phyloP scores from a whole-genome alignment of 2,329 filamentous ascomycete genomes.

The Penicillium hordei region DNA sequence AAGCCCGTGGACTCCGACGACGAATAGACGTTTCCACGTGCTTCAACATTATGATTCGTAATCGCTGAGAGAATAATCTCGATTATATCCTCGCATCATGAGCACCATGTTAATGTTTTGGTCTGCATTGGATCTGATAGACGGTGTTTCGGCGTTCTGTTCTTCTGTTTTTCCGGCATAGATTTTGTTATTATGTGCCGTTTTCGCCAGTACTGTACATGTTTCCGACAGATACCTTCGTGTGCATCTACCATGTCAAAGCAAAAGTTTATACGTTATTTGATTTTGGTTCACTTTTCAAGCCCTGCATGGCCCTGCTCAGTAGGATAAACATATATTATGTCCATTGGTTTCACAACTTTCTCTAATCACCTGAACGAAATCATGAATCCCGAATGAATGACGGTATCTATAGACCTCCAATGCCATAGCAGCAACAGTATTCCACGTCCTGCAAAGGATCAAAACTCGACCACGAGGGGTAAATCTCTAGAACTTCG shows the following conservation, averaged over 20 bases:
- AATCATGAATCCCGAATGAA: background rate
- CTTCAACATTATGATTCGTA: conserved; percentile 21
- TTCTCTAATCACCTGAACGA: background rate
- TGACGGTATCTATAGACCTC: background rate
- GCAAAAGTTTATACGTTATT: conserved; percentile 9
- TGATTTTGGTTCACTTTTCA: background rate
- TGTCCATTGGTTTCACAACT: background rate
- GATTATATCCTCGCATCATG: conserved; percentile 21
- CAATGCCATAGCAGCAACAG: background rate
- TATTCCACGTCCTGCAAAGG: background rate
- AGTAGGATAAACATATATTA: background rate
- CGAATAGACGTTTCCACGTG: conserved; percentile 47
- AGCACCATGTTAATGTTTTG: conserved; percentile 20
- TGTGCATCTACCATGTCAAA: conserved; percentile 7
- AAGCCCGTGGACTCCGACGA: conserved; percentile 76
- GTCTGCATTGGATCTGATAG: conserved; percentile 27
- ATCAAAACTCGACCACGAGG: conserved; percentile 31
- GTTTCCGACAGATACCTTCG: conserved; percentile 8
- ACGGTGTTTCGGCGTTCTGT: conserved; percentile 22
- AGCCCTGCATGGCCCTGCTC: background rate
- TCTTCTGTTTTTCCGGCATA: background rate
- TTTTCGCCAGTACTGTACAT: conserved; percentile 11
- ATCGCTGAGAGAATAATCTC: conserved; percentile 16
- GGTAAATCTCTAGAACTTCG: conserved; percentile 39
- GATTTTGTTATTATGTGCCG: conserved; percentile 2